Percentiles rank a stretch among this genome's conserved stretches.
phyloP scores from a whole-genome alignment of 2,329 filamentous ascomycete species.

The Hypoxylon rubiginosum region DNA sequence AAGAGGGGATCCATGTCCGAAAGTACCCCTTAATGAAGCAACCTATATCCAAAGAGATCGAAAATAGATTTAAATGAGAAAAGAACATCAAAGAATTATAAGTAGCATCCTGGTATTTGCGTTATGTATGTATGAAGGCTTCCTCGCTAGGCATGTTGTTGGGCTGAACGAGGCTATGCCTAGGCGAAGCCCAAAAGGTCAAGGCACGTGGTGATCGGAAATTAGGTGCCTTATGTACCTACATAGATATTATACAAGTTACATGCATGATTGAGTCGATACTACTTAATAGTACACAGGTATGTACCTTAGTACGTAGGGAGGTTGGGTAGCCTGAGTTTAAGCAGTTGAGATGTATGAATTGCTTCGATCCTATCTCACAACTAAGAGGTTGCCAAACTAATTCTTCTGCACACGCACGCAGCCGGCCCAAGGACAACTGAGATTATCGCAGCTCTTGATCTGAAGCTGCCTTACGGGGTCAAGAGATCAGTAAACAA shows the following conservation, averaged over 20 bases:
- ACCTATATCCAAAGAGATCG: background rate
- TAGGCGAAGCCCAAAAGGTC: constrained; percentile 30
- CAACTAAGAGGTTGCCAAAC: too few relatives aligned
- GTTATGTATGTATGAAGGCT: background rate
- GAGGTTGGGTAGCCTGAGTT: too few relatives aligned
- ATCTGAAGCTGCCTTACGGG: constrained; percentile 57
- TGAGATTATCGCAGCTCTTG: constrained; percentile 59
- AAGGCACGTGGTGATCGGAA: too few relatives aligned
- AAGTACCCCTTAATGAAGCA: background rate
- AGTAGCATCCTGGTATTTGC: background rate
- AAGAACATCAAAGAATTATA: background rate
- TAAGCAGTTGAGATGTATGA: too few relatives aligned
- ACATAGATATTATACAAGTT: too few relatives aligned
- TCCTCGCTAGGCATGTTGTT: background rate
- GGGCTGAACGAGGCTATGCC: background rate
- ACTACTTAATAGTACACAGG: too few relatives aligned
- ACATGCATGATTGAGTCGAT: too few relatives aligned
- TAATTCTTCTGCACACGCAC: constrained; percentile 53
- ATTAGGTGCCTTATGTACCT: too few relatives aligned
- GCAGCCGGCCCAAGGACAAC: constrained; percentile 55
- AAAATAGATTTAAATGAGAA: background rate
- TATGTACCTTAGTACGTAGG: too few relatives aligned
- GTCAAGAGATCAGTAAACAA: constrained; percentile 55
- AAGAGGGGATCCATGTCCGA: background rate
- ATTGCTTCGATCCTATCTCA: too few relatives aligned